Base-by-base conservation (phyloP, 495 filamentous ascomycete genomes). In the Astrocystis sublimbata region DNA sequence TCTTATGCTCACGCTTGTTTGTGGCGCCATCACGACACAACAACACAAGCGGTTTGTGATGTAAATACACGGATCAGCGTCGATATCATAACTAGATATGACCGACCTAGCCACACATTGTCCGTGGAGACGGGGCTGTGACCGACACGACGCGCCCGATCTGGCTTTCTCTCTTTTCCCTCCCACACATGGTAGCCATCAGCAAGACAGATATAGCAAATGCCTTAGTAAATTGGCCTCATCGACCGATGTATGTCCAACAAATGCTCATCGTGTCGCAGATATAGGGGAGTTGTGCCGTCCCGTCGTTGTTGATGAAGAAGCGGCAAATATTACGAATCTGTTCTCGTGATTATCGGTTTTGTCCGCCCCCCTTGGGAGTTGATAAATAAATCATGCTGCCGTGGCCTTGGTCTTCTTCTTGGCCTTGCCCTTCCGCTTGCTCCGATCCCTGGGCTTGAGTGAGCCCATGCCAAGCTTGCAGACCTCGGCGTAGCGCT, bases 381-480 rank as follows among this genome's bases (percentile, higher is more conserved):
- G n/a, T n/a, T n/a, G n/a, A n/a, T n/a, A n/a, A n/a, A n/a, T n/a
- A n/a, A n/a, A n/a, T n/a, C n/a, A n/a, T n/a, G n/a, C n/a, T 8
- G 63, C 68, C 23, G 68, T 68, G 23, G 61, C 79, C 68, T 85
- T 87, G 78, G 84, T 86, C 78, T 85, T 90, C 74, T 85, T 89
- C 83, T 89, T 91, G 52, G 81, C 81, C 77, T 90, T 90, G 61
- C 86, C 86, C 81, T 93, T 97, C 70, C 83, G 80, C 78, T 87
- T 91, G 63, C 85, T 92, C 66, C 92, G 82, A 80, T 97, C 92
- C 57, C 93, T 79, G 78, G 96, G 97, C 89, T 97, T 98, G 79
- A 98, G 68, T 28, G 84, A 79, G 1, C 65, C 63, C 93, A 97
- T 98, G 17, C 92, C 92, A 0, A 81, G 75, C 78, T 94, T 97